Evolutionary conservation across 371 early-diverging fungal species (phyloP).

Genomic region (Scutellospora calospora): DNA sequence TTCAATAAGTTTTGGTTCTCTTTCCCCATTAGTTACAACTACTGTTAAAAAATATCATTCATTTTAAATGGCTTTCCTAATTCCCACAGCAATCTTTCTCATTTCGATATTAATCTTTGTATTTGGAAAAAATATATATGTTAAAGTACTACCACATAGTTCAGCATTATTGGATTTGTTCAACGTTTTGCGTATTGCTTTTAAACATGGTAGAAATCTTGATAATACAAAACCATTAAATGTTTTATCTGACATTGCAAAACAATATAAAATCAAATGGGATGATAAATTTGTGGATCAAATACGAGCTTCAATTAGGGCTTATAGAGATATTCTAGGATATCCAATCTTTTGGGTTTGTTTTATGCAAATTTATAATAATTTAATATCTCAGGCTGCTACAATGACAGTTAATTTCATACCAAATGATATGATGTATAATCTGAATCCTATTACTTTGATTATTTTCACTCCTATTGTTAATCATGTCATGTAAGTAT

Average conservation of each 20-base stretch:
- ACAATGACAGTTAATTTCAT: constrained; percentile 75
- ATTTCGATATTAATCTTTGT: constrained; percentile 66
- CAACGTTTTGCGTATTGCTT: constrained; percentile 47
- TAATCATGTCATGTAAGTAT: background rate
- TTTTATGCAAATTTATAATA: constrained; percentile 79
- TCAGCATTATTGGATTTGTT: constrained; percentile 49
- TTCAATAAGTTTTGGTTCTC: constrained; percentile 83
- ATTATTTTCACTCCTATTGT: constrained; percentile 69
- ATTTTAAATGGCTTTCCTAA: constrained; percentile 64
- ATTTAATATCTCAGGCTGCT: constrained; percentile 75
- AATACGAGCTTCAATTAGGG: constrained; percentile 66
- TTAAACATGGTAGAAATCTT: constrained; percentile 48
- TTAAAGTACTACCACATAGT: constrained; percentile 69
- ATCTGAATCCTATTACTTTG: constrained; percentile 68
- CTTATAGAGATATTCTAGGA: constrained; percentile 77
- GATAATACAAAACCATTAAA: constrained; percentile 51
- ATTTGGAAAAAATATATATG: constrained; percentile 66
- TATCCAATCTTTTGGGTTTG: constrained; percentile 84
- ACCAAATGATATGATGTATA: constrained; percentile 61
- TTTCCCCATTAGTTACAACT: constrained; percentile 53
- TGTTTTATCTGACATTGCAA: constrained; percentile 40
- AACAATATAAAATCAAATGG: constrained; percentile 57
- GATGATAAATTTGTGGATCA: constrained; percentile 79
- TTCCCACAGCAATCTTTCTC: constrained; percentile 77
- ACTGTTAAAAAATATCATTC: constrained; percentile 49